Conservation (phyloP, 2,329 filamentous ascomycete species). For the Parafenestella ontariensis region DNA sequence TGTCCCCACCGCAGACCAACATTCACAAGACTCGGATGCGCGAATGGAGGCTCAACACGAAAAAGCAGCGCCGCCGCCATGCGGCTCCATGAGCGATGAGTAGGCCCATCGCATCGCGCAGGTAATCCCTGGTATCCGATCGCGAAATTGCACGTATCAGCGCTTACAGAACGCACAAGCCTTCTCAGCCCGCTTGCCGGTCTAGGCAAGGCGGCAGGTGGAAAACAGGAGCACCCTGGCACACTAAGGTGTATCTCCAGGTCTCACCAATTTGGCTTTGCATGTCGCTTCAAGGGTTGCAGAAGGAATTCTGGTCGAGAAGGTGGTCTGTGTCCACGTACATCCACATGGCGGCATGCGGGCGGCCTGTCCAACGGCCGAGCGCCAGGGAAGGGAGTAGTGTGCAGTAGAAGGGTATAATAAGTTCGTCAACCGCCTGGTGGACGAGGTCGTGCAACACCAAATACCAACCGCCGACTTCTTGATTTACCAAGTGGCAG, state of each 20-base stretch:
- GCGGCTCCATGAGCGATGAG: slow-evolving; percentile 37
- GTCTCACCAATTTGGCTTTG: slow-evolving; percentile 42
- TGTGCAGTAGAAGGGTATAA: slow-evolving; percentile 26
- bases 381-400: slow-evolving; percentile 25
- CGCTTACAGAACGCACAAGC: slow-evolving; percentile 34
- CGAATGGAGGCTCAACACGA: slow-evolving; percentile 44
- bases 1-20: slow-evolving; percentile 22
- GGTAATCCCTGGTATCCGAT: slow-evolving; percentile 29
- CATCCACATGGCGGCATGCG: slow-evolving; percentile 39
- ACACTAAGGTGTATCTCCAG: slow-evolving; percentile 36
- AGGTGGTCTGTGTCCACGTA: slow-evolving; percentile 30
- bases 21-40: slow-evolving; percentile 13
- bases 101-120: slow-evolving; percentile 27
- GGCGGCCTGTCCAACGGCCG: slow-evolving; percentile 37
- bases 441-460: slow-evolving; percentile 16
- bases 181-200: slow-evolving; percentile 27
- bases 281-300: slow-evolving; percentile 36
- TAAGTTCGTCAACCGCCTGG: slow-evolving; percentile 36
- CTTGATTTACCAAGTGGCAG: slow-evolving; percentile 11
- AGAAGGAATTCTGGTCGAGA: slow-evolving; percentile 20
- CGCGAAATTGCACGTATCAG: slow-evolving; percentile 37
- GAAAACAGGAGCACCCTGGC: slow-evolving; percentile 23
- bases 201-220: slow-evolving; percentile 33
- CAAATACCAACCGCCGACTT: slow-evolving; percentile 24
- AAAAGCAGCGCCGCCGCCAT: slow-evolving; percentile 28